Percentiles rank a stretch among this genome's conserved stretches.
Evolutionary conservation across 257 asterid genomes (phyloP).

Genomic region (Buddleja alternifolia): DNA sequence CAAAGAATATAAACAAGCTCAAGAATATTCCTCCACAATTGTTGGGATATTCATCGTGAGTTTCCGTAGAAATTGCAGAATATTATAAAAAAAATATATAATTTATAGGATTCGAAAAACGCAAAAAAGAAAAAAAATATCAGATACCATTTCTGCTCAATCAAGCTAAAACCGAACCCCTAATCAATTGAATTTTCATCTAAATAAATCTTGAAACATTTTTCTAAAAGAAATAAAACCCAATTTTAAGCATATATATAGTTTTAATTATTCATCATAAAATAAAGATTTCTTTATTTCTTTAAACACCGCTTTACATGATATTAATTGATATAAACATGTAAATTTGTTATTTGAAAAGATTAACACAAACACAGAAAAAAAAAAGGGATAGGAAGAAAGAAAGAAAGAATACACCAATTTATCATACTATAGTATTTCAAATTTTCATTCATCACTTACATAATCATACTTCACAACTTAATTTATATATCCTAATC

Average conservation of each 20-base stretch:
- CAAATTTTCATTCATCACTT: constrained; percentile 22
- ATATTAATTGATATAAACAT: not conserved
- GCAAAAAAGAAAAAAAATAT: too few relatives aligned
- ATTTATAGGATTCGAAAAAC: not conserved
- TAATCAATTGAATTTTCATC: too few relatives aligned
- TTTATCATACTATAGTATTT: not conserved
- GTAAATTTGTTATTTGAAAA: not conserved
- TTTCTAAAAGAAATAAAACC: not conserved
- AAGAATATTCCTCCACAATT: constrained; percentile 58
- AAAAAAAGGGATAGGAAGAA: not conserved
- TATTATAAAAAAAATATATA: too few relatives aligned
- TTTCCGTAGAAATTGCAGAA: not conserved
- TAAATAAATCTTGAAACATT: not conserved
- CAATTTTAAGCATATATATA: not conserved
- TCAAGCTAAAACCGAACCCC: not conserved
- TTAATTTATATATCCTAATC: constrained; percentile 29
- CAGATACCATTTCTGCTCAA: not conserved
- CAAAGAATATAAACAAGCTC: constrained; percentile 32
- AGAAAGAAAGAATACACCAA: not conserved
- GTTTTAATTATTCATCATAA: too few relatives aligned
- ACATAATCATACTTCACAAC: constrained; percentile 21
- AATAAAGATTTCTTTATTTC: not conserved
- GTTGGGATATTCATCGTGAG: constrained; percentile 51
- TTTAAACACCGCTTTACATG: not conserved
- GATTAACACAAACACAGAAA: not conserved